These are phyloP conservation scores for Psidium guajava DNA, from an alignment of 345 rosid species.

Conservation along the genomic window DNA sequence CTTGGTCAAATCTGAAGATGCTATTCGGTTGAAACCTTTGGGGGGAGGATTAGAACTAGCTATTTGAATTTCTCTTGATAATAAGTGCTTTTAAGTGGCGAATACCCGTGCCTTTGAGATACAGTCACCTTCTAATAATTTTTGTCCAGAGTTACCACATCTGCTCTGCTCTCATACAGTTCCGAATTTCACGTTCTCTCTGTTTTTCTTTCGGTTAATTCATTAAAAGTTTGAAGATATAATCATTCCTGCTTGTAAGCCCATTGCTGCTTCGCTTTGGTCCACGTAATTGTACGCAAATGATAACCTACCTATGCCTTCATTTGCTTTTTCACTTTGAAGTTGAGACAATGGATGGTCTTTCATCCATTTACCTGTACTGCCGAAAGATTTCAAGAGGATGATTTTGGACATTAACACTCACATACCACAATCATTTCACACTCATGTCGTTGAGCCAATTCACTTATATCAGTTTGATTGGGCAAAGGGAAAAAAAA, in stretches of 20 bases:
- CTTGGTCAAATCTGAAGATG: constrained; percentile 3
- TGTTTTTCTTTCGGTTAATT: background rate
- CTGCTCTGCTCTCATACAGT: background rate
- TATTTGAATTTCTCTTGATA: no score
- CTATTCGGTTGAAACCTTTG: background rate
- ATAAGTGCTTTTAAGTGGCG: no score
- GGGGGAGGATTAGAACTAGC: no score
- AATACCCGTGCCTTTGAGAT: background rate
- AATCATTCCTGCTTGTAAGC: background rate
- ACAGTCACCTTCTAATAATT: background rate
- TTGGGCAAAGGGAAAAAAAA: background rate
- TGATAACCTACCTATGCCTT: background rate
- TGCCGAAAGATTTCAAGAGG: no score
- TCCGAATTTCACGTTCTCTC: background rate
- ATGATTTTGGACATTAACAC: no score
- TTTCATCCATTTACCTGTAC: no score
- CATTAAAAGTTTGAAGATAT: no score
- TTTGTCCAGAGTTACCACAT: background rate
- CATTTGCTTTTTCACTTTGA: background rate
- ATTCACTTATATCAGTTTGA: no score
- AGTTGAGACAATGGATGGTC: background rate
- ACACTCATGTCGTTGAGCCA: no score
- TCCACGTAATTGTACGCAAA: background rate
- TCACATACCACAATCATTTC: no score
- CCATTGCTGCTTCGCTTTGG: background rate